Evolutionary conservation across 371 early-diverging fungal genomes (phyloP).

Genomic region (Chytridium lagenaria): DNA sequence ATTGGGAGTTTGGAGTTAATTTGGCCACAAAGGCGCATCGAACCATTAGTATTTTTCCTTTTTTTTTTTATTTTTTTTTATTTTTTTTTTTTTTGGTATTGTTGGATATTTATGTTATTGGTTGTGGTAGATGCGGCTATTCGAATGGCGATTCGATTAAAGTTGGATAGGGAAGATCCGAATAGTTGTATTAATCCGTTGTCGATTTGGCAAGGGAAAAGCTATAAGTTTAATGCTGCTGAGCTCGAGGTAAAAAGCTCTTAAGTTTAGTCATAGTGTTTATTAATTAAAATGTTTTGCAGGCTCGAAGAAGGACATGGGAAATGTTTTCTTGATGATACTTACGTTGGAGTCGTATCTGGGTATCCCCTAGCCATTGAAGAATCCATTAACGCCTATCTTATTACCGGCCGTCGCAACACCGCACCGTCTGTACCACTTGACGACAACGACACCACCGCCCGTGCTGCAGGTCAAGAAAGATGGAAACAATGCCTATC

Average conservation of each 20-base stretch:
- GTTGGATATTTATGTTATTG: background rate
- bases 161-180: constrained; percentile 29
- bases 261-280: background rate
- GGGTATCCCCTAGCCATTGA: constrained; percentile 28
- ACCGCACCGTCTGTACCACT: background rate
- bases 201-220: constrained; percentile 21
- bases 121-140: constrained; percentile 19
- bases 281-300: background rate
- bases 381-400: constrained; percentile 21
- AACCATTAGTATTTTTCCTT: constrained; percentile 20
- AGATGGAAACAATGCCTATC: constrained; percentile 7
- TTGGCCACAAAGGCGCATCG: constrained; percentile 22
- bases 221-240: constrained; percentile 7
- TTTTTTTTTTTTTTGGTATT: constrained; percentile 2
- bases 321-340: constrained; percentile 31
- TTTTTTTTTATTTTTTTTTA: background rate
- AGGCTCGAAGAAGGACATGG: constrained; percentile 31
- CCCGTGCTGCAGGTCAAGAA: background rate
- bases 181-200: constrained; percentile 29
- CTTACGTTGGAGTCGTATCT: constrained; percentile 23
- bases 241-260: constrained; percentile 11
- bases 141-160: constrained; percentile 30
- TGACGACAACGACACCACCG: background rate
- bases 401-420: background rate
- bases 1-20: constrained; percentile 25